phyloP scores from a whole-genome alignment of 1,284 basidiomycete genomes.

The Grifola frondosa region DNA sequence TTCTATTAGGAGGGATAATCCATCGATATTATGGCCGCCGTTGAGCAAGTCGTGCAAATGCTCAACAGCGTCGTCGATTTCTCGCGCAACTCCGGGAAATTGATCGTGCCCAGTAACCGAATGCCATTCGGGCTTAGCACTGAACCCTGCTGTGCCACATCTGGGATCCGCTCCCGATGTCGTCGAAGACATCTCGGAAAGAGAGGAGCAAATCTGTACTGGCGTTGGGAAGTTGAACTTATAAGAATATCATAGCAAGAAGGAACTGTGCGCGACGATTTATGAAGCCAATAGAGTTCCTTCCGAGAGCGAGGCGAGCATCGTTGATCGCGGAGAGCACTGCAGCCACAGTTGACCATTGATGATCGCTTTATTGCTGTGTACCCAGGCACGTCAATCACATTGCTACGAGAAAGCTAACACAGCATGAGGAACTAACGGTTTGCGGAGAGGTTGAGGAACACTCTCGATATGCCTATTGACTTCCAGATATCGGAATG shows the following conservation, averaged over 20 bases:
- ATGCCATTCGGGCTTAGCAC: slow-evolving; percentile 38
- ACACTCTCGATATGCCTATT: too few relatives aligned
- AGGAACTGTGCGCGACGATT: slow-evolving; percentile 41
- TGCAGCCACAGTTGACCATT: slow-evolving; percentile 35
- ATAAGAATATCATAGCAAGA: slow-evolving; percentile 12
- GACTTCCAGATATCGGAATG: too few relatives aligned
- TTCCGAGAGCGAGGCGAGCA: slow-evolving; percentile 43
- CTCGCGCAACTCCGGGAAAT: slow-evolving; percentile 24
- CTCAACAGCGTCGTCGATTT: too few relatives aligned
- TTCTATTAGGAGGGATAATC: too few relatives aligned
- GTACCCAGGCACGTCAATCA: too few relatives aligned
- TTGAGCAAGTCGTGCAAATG: too few relatives aligned
- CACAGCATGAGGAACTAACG: too few relatives aligned
- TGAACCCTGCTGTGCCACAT: slow-evolving; percentile 39
- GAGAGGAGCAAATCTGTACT: slow-evolving; percentile 33
- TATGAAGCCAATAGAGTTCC: slow-evolving; percentile 54
- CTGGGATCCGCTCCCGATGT: slow-evolving; percentile 47
- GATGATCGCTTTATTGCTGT: too few relatives aligned
- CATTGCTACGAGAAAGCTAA: too few relatives aligned
- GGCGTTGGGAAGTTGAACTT: slow-evolving; percentile 23
- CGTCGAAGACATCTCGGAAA: slow-evolving; percentile 37
- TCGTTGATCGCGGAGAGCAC: slow-evolving; percentile 65
- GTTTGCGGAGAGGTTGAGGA: too few relatives aligned
- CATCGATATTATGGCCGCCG: too few relatives aligned
- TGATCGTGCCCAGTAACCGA: slow-evolving; percentile 36